Percentiles rank a stretch among this genome's conserved stretches.
Evolutionary conservation across 2,329 filamentous ascomycete species (phyloP).

Genomic region (Nemania diffusa): DNA sequence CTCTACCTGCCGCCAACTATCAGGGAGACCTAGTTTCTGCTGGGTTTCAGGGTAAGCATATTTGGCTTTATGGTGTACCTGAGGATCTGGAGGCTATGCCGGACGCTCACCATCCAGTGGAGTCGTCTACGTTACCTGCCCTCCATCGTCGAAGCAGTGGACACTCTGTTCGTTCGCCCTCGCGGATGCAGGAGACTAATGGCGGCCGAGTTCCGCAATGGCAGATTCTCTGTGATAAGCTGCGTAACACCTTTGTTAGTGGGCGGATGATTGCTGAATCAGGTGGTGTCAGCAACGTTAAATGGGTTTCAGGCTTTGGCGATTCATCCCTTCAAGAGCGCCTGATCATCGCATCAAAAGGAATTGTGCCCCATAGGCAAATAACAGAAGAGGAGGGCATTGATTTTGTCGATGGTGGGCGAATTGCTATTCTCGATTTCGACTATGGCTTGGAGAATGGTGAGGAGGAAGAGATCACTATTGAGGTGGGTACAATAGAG

Average conservation of each 20-base stretch:
- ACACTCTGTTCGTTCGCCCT: constrained; percentile 54
- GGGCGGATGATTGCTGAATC: constrained; percentile 74
- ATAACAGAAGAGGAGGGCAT: constrained; percentile 76
- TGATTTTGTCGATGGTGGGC: constrained; percentile 81
- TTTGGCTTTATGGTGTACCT: constrained; percentile 84
- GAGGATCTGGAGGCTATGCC: constrained; percentile 74
- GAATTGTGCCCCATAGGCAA: constrained; percentile 68
- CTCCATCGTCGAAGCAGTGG: constrained; percentile 56
- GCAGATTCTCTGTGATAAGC: constrained; percentile 74
- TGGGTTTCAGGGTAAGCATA: constrained; percentile 75
- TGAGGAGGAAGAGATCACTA: constrained; percentile 66
- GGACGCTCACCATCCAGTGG: constrained; percentile 51
- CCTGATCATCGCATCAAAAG: constrained; percentile 77
- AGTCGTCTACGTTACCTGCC: constrained; percentile 44
- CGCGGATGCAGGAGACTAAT: constrained; percentile 52
- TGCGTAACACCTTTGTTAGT: constrained; percentile 75
- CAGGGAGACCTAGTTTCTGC: constrained; percentile 77
- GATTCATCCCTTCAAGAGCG: constrained; percentile 62
- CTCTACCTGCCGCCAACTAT: constrained; percentile 74
- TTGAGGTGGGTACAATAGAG: constrained; percentile 78
- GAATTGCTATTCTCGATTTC: constrained; percentile 79
- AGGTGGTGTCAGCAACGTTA: constrained; percentile 72
- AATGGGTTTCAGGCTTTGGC: constrained; percentile 73
- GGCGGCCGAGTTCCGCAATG: constrained; percentile 67
- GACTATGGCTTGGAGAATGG: constrained; percentile 70